phyloP scores from a whole-genome alignment of 441 rosid genomes.

The Adansonia grandidieri region DNA sequence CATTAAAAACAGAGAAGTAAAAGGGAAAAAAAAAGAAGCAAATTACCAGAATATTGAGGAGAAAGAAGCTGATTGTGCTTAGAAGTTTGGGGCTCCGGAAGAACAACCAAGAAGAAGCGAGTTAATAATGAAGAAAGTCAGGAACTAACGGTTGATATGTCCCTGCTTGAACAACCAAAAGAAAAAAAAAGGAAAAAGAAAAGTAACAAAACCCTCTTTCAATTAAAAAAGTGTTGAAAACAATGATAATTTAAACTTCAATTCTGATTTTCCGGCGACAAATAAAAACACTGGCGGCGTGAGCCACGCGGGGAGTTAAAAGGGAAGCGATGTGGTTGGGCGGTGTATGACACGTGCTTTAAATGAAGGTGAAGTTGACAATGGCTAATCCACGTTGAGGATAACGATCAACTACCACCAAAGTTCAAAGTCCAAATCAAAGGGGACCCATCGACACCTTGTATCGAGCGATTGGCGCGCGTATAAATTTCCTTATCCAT shows the following conservation, averaged over 20 bases:
- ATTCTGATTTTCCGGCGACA: not conserved
- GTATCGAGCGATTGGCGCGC: not conserved
- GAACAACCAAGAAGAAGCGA: not conserved
- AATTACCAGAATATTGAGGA: conserved; percentile 23
- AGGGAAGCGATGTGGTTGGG: conserved; percentile 12
- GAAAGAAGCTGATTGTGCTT: not conserved
- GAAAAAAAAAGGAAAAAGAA: not conserved
- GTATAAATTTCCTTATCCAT: conserved; percentile 13
- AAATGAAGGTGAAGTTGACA: conserved; percentile 13
- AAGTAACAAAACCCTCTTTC: not conserved
- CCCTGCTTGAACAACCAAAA: not conserved
- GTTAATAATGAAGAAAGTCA: not conserved
- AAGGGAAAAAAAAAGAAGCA: not conserved
- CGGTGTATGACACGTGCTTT: conserved; percentile 13
- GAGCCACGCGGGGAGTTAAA: conserved; percentile 11
- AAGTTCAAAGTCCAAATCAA: not conserved
- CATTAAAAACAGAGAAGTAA: not conserved
- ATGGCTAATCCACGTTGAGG: conserved; percentile 25
- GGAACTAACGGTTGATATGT: conserved; percentile 25
- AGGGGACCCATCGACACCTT: not conserved
- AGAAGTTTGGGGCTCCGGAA: conserved; percentile 2
- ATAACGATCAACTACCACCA: conserved; percentile 29
- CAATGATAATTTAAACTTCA: not conserved
- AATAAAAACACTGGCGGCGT: not conserved
- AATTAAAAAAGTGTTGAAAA: not conserved